Conservation (phyloP, 78 protist species). For the Chrysochromulina parva region DNA sequence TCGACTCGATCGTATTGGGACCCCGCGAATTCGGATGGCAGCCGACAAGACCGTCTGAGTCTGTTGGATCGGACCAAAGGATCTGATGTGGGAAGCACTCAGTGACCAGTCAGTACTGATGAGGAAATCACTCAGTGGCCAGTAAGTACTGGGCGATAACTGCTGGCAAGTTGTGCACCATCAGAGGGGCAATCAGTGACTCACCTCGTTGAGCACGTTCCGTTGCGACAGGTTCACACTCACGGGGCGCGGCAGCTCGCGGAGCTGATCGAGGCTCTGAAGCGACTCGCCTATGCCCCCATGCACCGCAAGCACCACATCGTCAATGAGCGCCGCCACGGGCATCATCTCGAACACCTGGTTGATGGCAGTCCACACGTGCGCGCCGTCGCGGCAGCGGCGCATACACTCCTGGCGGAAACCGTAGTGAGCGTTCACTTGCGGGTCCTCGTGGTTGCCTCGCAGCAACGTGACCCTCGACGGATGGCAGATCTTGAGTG, state of each 20-base stretch:
- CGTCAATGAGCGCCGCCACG: slow-evolving; percentile 38
- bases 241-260: not conserved
- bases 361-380: not conserved
- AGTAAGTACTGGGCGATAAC: too few species aligned
- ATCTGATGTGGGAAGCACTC: not conserved
- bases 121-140: too few species aligned
- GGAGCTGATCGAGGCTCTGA: slow-evolving; percentile 6
- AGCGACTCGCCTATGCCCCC: slow-evolving; percentile 53
- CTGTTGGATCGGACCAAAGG: slow-evolving; percentile 43
- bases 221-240: not conserved
- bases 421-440: slow-evolving; percentile 47
- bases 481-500: slow-evolving; percentile 43
- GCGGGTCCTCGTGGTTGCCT: slow-evolving; percentile 48
- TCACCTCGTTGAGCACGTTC: not conserved
- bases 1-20: too few species aligned
- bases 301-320: slow-evolving; percentile 32
- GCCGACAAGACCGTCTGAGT: not conserved
- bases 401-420: slow-evolving; percentile 52
- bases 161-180: too few species aligned
- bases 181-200: too few species aligned
- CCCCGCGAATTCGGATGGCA: too few species aligned
- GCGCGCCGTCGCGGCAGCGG: slow-evolving; percentile 5
- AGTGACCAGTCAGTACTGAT: too few species aligned
- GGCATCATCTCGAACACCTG: slow-evolving; percentile 48
- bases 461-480: slow-evolving; percentile 1